These are phyloP conservation scores for Picea sitchensis DNA, from an alignment of 75 land plant genomes.

Conservation along the genomic window DNA sequence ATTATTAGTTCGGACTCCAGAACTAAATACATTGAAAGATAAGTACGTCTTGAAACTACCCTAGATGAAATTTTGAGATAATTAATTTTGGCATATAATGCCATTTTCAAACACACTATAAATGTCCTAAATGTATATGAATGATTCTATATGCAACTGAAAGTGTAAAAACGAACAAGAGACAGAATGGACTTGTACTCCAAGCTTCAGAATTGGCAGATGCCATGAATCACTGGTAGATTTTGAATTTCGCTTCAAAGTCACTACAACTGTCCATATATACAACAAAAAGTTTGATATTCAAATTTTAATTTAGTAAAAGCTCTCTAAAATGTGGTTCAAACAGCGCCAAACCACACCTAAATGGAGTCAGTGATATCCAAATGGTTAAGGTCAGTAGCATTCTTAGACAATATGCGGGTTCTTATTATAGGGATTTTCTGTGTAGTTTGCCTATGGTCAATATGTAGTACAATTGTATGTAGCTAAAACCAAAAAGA, in stretches of 20 bases:
- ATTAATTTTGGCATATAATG: too few relatives aligned
- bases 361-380: neutral
- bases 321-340: neutral
- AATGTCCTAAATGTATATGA: too few relatives aligned
- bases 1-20: too few relatives aligned
- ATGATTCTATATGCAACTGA: neutral
- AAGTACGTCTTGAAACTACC: too few relatives aligned
- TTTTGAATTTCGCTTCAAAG: neutral
- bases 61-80: too few relatives aligned
- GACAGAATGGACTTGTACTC: neutral
- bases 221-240: neutral
- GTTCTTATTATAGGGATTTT: neutral
- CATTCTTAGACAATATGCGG: neutral
- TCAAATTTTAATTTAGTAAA: neutral
- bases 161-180: neutral
- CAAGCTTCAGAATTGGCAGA: neutral
- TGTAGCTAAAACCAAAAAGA: neutral
- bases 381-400: neutral
- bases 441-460: neutral
- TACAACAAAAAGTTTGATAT: too few relatives aligned
- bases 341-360: neutral
- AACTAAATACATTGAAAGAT: too few relatives aligned
- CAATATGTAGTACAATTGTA: neutral
- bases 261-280: too few relatives aligned
- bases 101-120: too few relatives aligned